These are phyloP conservation scores for Pisolithus microcarpus DNA, from an alignment of 768 basidiomycete species.

Conservation along the genomic window DNA sequence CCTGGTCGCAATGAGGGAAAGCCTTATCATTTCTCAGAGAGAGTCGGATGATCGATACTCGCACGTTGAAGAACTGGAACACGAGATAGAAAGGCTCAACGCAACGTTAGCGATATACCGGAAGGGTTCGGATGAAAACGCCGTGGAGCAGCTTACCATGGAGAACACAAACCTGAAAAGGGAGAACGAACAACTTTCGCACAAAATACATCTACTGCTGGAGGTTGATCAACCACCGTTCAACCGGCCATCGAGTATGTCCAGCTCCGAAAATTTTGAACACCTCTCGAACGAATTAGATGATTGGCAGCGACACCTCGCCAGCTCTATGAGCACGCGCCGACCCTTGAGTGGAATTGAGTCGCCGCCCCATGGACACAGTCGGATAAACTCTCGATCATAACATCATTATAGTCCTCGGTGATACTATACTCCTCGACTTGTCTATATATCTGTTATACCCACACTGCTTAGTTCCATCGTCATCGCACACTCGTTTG, in stretches of 20 bases:
- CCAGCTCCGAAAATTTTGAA: conserved; percentile 82
- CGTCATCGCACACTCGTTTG: conserved; percentile 50
- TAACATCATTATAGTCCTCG: conserved; percentile 22
- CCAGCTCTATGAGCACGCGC: conserved; percentile 70
- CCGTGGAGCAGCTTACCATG: conserved; percentile 72
- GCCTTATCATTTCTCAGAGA: conserved; percentile 62
- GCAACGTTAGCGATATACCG: conserved; percentile 68
- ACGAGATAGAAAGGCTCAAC: conserved; percentile 71
- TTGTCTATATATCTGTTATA: conserved; percentile 32
- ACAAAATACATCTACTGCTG: conserved; percentile 83
- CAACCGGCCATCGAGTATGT: conserved; percentile 62
- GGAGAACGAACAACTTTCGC: conserved; percentile 85
- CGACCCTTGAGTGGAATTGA: conserved; percentile 70
- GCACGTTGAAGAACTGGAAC: conserved; percentile 73
- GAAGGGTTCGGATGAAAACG: conserved; percentile 67
- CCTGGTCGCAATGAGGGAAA: conserved; percentile 61
- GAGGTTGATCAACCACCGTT: conserved; percentile 79
- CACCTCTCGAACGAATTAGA: conserved; percentile 76
- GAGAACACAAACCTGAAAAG: conserved; percentile 75
- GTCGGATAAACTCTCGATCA: conserved; percentile 55
- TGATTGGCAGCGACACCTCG: conserved; percentile 80
- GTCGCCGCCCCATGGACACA: conserved; percentile 43
- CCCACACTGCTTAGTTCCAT: conserved; percentile 32
- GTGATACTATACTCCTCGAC: conserved; percentile 10
- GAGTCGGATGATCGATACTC: conserved; percentile 73